Evolutionary conservation across 2,329 filamentous ascomycete species (phyloP).

Genomic region (Aspergillus costaricaensis): DNA sequence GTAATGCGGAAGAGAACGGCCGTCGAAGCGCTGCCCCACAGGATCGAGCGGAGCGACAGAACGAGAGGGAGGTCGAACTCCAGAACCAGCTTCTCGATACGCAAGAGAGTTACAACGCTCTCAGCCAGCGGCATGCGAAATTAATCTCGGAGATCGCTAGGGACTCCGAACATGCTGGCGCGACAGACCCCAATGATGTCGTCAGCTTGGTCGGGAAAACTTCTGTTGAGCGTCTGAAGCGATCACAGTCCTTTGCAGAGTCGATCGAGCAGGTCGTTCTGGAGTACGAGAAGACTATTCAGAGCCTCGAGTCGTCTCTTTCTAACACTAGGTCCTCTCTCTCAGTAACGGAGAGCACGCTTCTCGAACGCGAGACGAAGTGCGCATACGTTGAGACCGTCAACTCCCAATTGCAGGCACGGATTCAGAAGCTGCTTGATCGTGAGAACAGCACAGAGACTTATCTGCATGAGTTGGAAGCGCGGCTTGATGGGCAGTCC

Average conservation of each 20-base stretch:
- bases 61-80: conserved; percentile 82
- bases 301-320: conserved; percentile 85
- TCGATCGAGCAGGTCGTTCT: conserved; percentile 94
- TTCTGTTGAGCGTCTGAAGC: conserved; percentile 83
- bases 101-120: conserved; percentile 90
- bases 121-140: conserved; percentile 92
- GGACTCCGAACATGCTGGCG: conserved; percentile 64
- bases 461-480: conserved; percentile 89
- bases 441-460: conserved; percentile 88
- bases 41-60: conserved; percentile 75
- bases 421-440: conserved; percentile 90
- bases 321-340: conserved; percentile 83
- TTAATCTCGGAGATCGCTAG: conserved; percentile 91
- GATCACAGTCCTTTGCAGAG: conserved; percentile 93
- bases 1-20: conserved; percentile 72
- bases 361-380: conserved; percentile 91
- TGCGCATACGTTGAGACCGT: conserved; percentile 92
- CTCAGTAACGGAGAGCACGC: conserved; percentile 77
- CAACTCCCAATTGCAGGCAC: conserved; percentile 82
- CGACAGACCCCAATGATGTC: conserved; percentile 44
- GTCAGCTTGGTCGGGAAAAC: conserved; percentile 68
- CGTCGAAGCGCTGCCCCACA: conserved; percentile 58
- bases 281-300: conserved; percentile 98
- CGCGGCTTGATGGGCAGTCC: conserved; percentile 84
- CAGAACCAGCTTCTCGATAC: conserved; percentile 91